Conservation (phyloP, 306 rosid species). For the cucumber (Cucumis sativus) region Cucumber_9930_V3 NC_026659.2:18928501-18929000, state of each 20-base stretch:
- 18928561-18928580: constrained; percentile 9
- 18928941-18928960: neutral
- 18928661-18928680: constrained; percentile 7
- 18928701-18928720: neutral
- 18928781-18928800: too few relatives aligned
- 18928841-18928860: constrained; percentile 8
- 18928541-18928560: neutral
- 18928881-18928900: neutral
- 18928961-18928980: neutral
- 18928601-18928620: constrained; percentile 3
- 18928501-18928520: too few relatives aligned
- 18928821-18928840: neutral
- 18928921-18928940: neutral
- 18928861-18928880: neutral
- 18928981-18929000: constrained; percentile 5
- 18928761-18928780: neutral
- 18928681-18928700: neutral
- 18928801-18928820: neutral
- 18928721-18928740: neutral
- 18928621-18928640: constrained; percentile 3
- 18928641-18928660: neutral
- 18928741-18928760: neutral
- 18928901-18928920: neutral
- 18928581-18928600: neutral
- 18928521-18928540: neutral